These are phyloP conservation scores for Naganishia friedmannii DNA, from an alignment of 768 basidiomycete genomes.

Conservation along the genomic window DNA sequence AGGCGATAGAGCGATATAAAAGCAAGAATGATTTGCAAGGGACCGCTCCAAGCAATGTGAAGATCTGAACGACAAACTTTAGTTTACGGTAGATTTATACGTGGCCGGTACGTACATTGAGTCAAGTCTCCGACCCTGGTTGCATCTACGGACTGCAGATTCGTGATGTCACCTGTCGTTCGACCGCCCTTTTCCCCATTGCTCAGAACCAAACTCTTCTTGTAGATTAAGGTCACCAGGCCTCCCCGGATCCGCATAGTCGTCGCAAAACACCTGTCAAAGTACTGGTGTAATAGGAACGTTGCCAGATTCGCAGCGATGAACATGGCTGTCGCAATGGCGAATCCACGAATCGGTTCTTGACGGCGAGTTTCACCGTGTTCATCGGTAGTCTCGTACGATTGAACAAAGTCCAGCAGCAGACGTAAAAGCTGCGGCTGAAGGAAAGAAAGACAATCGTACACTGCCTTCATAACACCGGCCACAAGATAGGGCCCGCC, in stretches of 20 bases:
- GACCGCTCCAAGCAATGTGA: constrained; percentile 78
- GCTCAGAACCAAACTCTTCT: constrained; percentile 78
- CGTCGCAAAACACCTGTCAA: constrained; percentile 63
- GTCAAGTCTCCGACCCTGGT: constrained; percentile 49
- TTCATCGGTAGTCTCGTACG: constrained; percentile 58
- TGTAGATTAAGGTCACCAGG: constrained; percentile 77
- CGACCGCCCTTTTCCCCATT: constrained; percentile 74
- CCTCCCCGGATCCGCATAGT: constrained; percentile 88
- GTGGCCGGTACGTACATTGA: constrained; percentile 34
- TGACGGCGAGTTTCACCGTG: constrained; percentile 48
- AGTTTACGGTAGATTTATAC: neutral
- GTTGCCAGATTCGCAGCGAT: constrained; percentile 73
- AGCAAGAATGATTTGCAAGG: constrained; percentile 79
- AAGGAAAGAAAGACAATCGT: constrained; percentile 75
- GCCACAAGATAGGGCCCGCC: constrained; percentile 66
- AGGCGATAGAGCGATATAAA: constrained; percentile 86
- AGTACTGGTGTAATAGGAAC: constrained; percentile 80
- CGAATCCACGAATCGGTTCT: constrained; percentile 65
- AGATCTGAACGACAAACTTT: constrained; percentile 52
- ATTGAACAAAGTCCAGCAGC: constrained; percentile 75
- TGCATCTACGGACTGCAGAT: constrained; percentile 74
- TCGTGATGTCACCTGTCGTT: constrained; percentile 87
- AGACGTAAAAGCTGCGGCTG: constrained; percentile 83
- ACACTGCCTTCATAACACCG: constrained; percentile 65
- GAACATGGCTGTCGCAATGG: constrained; percentile 77